Percentiles rank a stretch among this genome's conserved stretches.
Evolutionary conservation across 257 asterid genomes (phyloP).

Genomic region (Solanum acaule): DNA sequence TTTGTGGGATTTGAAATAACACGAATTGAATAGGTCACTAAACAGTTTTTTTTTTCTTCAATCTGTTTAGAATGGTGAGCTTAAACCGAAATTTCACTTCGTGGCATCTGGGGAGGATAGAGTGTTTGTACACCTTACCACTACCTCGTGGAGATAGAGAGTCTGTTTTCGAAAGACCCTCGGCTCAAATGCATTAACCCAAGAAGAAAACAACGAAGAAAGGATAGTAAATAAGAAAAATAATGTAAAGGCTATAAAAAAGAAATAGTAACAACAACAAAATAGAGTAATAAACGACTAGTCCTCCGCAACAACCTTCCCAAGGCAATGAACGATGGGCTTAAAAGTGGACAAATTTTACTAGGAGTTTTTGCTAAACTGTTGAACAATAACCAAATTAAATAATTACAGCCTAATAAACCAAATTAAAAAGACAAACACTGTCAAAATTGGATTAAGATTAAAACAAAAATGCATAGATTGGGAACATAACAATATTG

Average conservation of each 20-base stretch:
- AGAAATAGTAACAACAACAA: no score
- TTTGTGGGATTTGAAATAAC: not conserved
- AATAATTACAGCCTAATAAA: not conserved
- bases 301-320: no score
- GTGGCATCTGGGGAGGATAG: no score
- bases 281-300: no score
- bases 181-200: no score
- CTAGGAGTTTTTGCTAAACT: slow-evolving; percentile 21
- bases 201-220: no score
- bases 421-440: not conserved
- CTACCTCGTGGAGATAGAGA: rapidly evolving
- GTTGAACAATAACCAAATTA: not conserved
- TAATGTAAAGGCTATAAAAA: no score
- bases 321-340: slow-evolving; percentile 20
- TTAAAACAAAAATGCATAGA: slow-evolving; percentile 5
- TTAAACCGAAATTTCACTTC: not conserved
- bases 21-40: not conserved
- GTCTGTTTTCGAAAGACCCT: no score
- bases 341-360: slow-evolving; percentile 37
- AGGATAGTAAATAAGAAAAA: no score
- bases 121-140: no score
- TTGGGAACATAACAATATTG: not conserved
- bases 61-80: slow-evolving; percentile 16
- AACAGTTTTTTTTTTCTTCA: not conserved
- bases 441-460: slow-evolving; percentile 10